Base-by-base conservation (phyloP, 2,329 filamentous ascomycete species). In the Proliferodiscus dingleyae region DNA sequence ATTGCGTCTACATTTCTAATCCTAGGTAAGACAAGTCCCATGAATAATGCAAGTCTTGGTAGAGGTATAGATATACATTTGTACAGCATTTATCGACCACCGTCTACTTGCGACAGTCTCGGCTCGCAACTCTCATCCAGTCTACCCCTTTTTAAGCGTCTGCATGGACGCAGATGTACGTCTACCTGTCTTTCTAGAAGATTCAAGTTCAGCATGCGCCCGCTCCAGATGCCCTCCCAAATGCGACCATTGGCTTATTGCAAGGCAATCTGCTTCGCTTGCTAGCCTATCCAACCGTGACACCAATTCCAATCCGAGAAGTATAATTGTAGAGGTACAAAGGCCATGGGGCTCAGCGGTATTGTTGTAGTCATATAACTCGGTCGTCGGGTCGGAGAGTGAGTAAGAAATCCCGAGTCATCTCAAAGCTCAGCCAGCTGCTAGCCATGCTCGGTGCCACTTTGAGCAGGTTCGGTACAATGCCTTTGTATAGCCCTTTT, bases 361-460 rank as follows among this genome's bases (percentile, higher is more conserved):
- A 36, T 23, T 26, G 13, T 38, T 26, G 19, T 40, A 11, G 30
- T 58, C 52, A 62, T 26, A 58, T 39, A 41, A 55, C 51, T 16
- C 49, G 16, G 15, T 42, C 41, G 23, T 61, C 70, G 1, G 72
- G 68, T 48, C 75, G 76, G 23, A 89, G 64, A 16, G 70, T 71
- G 46, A 94, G 72, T 32, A 97, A 70, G 62, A 94, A 85, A 67
- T 98, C 93, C 54, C 93, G 80, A 7, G 88, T 91, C 64, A 97
- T 72, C 69, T 98, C 93, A 64, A 95, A 98, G 67, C 90, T 96
- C 50, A 97, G 78, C 91, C 93, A 98, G 67, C 88, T 96, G 58
- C 89, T 94, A 13, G 93, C 93, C 91, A 98, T 98, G 65, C 90
- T 97, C 3, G 93, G 93, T 6, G 93, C 91, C 13, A 98, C 93